Evolutionary conservation across 2,329 filamentous ascomycete genomes (phyloP), one percentile per base, ranked within the genome.

Genomic region (Pseudocercospora eumusae): DNA sequence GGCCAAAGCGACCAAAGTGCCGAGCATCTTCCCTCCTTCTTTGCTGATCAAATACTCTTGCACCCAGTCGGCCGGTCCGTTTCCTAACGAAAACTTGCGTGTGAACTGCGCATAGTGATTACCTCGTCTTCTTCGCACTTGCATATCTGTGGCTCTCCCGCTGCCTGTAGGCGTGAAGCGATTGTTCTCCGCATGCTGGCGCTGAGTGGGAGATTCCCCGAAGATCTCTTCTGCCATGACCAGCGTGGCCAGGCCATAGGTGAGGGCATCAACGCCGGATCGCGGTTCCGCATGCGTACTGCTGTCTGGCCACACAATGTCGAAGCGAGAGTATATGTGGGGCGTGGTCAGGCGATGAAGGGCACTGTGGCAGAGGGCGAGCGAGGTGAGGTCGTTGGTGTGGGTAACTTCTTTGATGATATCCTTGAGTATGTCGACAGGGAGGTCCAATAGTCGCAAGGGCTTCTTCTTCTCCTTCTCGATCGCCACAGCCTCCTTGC

Each of bases 1-100:
- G 11, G 90, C 89, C 66, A 93, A 78, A 9, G 90, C 89, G 11
- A 92, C 90, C 55, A 95, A 78, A 1, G 90, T 93, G 4, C 90
- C 90, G n/a, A 95, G 82, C 90, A 95, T 92, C 78, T 93, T 95
- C 2, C 91, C 91, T 60, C 88, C 87, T 73, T 93, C 90, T 75
- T 92, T 93, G 2, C 85, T 88, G 69, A 93, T 90, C 65, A 90
- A 84, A 76, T 95, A 93, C 71, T 93, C 90, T 59, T 88, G 84
- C 5, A 93, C 89, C 89, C 89, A 93, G 66, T 90, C 85, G 6
- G 83, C 74, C 0, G 90, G 91, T 0, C 91, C 90, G 75, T 95
- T 93, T n/a, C 90, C 90, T 5, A 95, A 82, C 2, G 89, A 92
- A 77, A 95, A 95, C 74, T 92, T 93, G 67, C 88, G 85, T 5